These are phyloP conservation scores for Stipa capillata DNA, from an alignment of 176 grass and related monocot species.

Conservation along the genomic window DNA sequence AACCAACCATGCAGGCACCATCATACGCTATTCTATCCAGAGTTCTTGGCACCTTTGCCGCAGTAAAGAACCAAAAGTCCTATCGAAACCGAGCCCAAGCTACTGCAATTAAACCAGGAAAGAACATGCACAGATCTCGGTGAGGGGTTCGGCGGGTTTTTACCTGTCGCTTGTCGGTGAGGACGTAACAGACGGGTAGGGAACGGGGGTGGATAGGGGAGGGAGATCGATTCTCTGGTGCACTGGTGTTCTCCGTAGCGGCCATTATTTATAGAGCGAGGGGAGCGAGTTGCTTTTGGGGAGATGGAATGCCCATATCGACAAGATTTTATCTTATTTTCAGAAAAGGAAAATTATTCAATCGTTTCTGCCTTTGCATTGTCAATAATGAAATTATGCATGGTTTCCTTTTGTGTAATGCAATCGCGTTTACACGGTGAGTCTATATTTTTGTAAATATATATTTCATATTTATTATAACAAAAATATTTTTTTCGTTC, in stretches of 20 bases:
- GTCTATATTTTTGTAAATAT: no score
- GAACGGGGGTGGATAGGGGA: neutral
- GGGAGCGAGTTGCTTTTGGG: no score
- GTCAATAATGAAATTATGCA: neutral
- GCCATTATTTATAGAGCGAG: conserved; percentile 3
- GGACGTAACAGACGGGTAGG: neutral
- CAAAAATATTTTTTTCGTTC: no score
- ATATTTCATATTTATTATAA: no score
- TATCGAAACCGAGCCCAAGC: neutral
- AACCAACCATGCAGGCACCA: no score
- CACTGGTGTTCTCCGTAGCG: neutral
- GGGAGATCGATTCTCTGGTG: neutral
- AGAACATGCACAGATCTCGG: neutral
- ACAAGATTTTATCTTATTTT: neutral
- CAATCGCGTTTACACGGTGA: no score
- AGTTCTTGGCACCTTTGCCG: neutral
- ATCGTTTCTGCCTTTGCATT: no score
- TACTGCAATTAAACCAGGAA: neutral
- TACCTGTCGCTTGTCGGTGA: neutral
- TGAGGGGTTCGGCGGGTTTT: neutral
- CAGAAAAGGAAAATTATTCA: neutral
- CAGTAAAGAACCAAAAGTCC: neutral
- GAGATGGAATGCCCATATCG: no score
- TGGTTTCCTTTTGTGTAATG: neutral
- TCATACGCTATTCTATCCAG: neutral